Evolutionary conservation across 306 rosid genomes (phyloP).

Genomic region (Cucumis melo): DNA sequence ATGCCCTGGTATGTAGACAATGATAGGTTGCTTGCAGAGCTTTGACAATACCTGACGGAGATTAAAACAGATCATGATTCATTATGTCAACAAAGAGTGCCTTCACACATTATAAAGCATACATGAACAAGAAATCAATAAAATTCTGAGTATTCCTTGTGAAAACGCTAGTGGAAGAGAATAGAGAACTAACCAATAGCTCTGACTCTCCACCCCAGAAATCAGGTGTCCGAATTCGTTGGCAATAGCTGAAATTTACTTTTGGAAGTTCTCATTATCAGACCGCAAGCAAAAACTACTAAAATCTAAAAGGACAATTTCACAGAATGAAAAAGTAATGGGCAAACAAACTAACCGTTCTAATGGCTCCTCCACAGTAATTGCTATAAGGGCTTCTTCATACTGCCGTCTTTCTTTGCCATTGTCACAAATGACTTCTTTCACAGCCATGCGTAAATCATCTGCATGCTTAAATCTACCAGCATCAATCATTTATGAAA

Average conservation of each 20-base stretch:
- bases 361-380: constrained; percentile 76
- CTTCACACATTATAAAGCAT: not conserved
- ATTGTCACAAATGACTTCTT: constrained; percentile 67
- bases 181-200: constrained; percentile 63
- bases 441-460: constrained; percentile 84
- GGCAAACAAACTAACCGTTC: constrained; percentile 31
- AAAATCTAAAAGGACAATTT: not conserved
- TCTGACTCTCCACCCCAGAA: constrained; percentile 99
- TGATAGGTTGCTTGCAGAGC: constrained; percentile 73
- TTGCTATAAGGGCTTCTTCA: constrained; percentile 73
- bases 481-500: not conserved
- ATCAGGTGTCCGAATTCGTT: constrained; percentile 59
- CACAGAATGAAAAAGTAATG: not conserved
- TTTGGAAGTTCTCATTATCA: not conserved
- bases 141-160: not conserved
- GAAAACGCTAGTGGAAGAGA: constrained; percentile 5
- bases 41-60: constrained; percentile 69
- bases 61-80: constrained; percentile 7
- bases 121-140: not conserved
- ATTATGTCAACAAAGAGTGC: not conserved
- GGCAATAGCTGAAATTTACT: constrained; percentile 58
- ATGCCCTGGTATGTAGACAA: constrained; percentile 82
- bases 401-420: constrained; percentile 41
- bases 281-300: not conserved
- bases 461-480: constrained; percentile 30